These are phyloP conservation scores for Eremochloa ophiuroides DNA, from an alignment of 176 grass and related monocot species.

Conservation along the genomic window DNA sequence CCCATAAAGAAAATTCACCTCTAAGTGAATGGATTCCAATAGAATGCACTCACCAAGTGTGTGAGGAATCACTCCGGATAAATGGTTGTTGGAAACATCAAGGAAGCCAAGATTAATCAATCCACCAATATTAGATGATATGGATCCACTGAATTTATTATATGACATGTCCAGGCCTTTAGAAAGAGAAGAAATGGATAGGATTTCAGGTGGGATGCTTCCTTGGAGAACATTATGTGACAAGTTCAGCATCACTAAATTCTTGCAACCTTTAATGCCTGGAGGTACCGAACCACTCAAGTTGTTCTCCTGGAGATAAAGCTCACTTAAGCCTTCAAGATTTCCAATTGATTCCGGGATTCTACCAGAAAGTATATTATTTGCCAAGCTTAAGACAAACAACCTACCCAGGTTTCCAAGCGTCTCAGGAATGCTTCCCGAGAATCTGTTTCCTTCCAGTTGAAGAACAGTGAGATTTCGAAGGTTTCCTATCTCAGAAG, in stretches of 20 bases:
- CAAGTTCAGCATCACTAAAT: too few relatives aligned
- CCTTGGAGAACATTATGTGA: too few relatives aligned
- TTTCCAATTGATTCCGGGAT: conserved; percentile 34
- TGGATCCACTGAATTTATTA: conserved; percentile 17
- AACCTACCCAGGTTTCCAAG: conserved; percentile 4
- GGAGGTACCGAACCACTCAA: too few relatives aligned
- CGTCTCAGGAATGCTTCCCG: not conserved
- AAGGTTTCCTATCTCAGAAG: conserved; percentile 17
- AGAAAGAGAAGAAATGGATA: conserved; percentile 28
- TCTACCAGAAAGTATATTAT: conserved; percentile 33
- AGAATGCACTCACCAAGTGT: conserved; percentile 25
- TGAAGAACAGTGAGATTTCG: not conserved
- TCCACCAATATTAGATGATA: conserved; percentile 28
- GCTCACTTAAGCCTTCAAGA: not conserved
- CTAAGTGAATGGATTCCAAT: conserved; percentile 22
- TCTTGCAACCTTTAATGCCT: too few relatives aligned
- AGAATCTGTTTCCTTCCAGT: conserved; percentile 4
- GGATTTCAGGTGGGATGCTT: conserved; percentile 10
- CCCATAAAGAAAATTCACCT: conserved; percentile 24
- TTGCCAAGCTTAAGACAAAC: not conserved
- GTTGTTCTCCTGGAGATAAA: conserved; percentile 32
- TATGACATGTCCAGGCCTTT: conserved; percentile 9
- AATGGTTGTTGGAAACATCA: conserved; percentile 8
- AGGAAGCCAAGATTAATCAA: conserved; percentile 28
- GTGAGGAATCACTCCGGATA: conserved; percentile 37